Conservation (phyloP, 345 rosid genomes). For the Lepidium sativum region DNA sequence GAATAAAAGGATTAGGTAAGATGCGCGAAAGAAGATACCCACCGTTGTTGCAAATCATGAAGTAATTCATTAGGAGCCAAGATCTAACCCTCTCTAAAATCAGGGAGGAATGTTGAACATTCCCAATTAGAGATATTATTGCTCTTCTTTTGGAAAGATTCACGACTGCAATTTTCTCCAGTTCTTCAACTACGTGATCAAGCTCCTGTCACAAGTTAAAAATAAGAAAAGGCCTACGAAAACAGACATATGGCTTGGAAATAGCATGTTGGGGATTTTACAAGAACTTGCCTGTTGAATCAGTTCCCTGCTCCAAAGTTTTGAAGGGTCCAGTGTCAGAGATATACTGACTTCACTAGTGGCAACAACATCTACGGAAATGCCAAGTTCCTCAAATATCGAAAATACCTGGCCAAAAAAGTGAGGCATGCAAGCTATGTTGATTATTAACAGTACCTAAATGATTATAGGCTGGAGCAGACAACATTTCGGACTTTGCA, state of each 20-base stretch:
- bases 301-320: conserved; percentile 95
- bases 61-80: background rate
- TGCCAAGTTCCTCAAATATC: conserved; percentile 90
- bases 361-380: conserved; percentile 98
- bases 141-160: conserved; percentile 82
- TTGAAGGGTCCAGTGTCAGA: conserved; percentile 90
- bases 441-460: background rate
- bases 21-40: background rate
- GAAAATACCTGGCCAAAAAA: conserved; percentile 66
- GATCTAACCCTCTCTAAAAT: conserved; percentile 81
- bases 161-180: conserved; percentile 91
- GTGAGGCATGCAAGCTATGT: background rate
- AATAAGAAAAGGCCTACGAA: background rate
- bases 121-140: conserved; percentile 90
- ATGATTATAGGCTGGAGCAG: background rate
- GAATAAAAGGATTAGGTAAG: background rate
- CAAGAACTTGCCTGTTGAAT: conserved; percentile 86
- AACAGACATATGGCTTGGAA: background rate
- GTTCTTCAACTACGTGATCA: conserved; percentile 95
- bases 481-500: background rate
- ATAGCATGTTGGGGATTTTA: background rate
- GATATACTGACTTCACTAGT: conserved; percentile 99
- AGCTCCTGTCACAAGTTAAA: conserved; percentile 59
- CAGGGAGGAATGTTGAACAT: conserved; percentile 84
- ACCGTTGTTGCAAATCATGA: background rate